A percentile compares a stretch with the other conserved stretches of the same genome.
Conservation (phyloP, 441 rosid genomes). For the Populus hybrid region DNA sequence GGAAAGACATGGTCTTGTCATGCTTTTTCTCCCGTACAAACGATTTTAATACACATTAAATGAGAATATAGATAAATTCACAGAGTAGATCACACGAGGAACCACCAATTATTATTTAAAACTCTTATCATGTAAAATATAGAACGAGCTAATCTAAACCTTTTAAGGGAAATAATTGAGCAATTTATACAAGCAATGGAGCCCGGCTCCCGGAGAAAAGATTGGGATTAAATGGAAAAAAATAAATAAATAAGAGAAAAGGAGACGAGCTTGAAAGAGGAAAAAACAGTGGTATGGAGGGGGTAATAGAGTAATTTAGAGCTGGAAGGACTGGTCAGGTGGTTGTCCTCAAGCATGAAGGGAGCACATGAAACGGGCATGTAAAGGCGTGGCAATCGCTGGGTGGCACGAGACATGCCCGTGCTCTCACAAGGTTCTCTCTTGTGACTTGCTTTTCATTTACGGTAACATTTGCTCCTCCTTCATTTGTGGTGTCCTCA, state of each 20-base stretch:
- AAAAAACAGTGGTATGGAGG: neutral
- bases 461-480: neutral
- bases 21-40: neutral
- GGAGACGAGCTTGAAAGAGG: neutral
- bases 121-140: neutral
- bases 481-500: neutral
- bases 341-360: conserved; percentile 8
- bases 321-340: neutral
- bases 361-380: conserved; percentile 12
- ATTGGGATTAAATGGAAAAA: neutral
- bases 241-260: neutral
- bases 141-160: neutral
- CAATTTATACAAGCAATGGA: neutral
- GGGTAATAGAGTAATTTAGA: neutral
- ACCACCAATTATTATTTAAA: neutral
- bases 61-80: neutral
- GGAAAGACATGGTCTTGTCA: no score
- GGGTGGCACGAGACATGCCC: conserved; percentile 24
- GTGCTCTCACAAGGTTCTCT: conserved; percentile 7
- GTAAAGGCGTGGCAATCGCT: conserved; percentile 17
- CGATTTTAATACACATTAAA: neutral
- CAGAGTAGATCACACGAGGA: neutral
- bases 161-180: neutral
- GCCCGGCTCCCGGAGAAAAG: neutral
- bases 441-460: neutral